Base-by-base conservation (phyloP, 805 yeast genomes). In the Wickerhamomyces kurtzmanii region DNA sequence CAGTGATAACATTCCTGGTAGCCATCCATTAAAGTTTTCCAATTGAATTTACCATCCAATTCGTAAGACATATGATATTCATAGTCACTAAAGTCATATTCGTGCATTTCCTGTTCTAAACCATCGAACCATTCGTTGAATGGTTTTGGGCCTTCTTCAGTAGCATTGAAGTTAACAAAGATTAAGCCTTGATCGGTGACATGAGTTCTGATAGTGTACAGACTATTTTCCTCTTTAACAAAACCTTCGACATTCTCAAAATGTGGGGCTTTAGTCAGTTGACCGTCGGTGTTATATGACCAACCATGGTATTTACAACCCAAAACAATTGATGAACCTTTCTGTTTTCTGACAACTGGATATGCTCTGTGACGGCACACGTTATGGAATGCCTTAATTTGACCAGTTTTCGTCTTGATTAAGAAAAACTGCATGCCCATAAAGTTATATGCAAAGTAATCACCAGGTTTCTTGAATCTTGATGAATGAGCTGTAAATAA, bases 1-100 rank as follows among this genome's bases (percentile, higher is more conserved):
- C 79, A 72, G 47, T 72, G 80, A 51, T 72, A 72, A 40, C 79
- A 72, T 50, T 72, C 79, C 53, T 72, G 77, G 51, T 72, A 72
- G 7, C 80, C 78, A 40, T 72, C 79, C 76, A 72, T 71, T 34
- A 72, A 57, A 5, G 79, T 72, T 42, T 72, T 72, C 79, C 80
- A 72, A 53, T 72, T 72, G 56, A 72, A 72, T 41, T 67, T 55
- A 28, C 80, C 79, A 38, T 71, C 76, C 24, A 72, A 57, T 45
- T 72, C 78, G 39, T 71, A 72, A 11, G 75, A 66, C 77, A 71
- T 70, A 50, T 72, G 71, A 51, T 71, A 72, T 38, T 72, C 77
- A 40, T 72, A 72, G 46, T 72, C 78, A 17, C 58, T 50, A 42
- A 72, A 72, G 44, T 72, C 79, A 43, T 58, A 72, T 47, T 71